Conservation (phyloP, 129 eudicot species). For the Flaveria robusta region DNA sequence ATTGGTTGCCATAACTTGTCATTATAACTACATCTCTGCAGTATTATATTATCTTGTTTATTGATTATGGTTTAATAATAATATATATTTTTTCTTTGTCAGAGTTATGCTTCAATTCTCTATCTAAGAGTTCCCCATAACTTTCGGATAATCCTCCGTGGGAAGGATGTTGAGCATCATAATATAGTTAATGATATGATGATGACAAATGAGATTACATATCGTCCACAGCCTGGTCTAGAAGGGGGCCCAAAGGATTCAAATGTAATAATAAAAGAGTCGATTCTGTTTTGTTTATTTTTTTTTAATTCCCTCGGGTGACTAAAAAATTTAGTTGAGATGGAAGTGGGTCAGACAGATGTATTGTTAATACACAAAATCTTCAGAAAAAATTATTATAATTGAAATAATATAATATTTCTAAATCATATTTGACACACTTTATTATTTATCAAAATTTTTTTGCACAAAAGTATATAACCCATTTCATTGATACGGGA, state of each 20-base stretch:
- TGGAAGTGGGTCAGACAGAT: background rate
- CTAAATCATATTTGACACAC: background rate
- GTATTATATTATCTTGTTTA: constrained; percentile 6
- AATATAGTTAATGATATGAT: constrained; percentile 79
- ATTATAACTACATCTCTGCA: background rate
- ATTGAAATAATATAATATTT: background rate
- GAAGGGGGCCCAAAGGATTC: constrained; percentile 75
- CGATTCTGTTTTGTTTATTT: background rate
- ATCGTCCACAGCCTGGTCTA: constrained; percentile 76
- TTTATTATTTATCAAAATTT: background rate
- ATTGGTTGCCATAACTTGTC: background rate
- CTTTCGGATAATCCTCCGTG: constrained; percentile 79
- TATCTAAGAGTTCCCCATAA: constrained; percentile 66
- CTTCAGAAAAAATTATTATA: background rate
- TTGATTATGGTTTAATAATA: constrained; percentile 17
- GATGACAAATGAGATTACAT: constrained; percentile 87
- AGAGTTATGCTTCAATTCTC: constrained; percentile 87
- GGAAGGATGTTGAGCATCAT: constrained; percentile 75
- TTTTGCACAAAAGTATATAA: background rate
- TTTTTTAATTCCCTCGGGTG: background rate
- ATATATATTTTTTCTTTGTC: constrained; percentile 12
- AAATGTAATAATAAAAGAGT: constrained; percentile 50
- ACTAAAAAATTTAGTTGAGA: background rate
- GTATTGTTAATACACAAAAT: background rate
- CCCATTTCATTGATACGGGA: background rate